Evolutionary conservation across 2,329 filamentous ascomycete species (phyloP), one percentile per base, ranked within the genome.

Genomic region (Penicillium rolfsii): DNA sequence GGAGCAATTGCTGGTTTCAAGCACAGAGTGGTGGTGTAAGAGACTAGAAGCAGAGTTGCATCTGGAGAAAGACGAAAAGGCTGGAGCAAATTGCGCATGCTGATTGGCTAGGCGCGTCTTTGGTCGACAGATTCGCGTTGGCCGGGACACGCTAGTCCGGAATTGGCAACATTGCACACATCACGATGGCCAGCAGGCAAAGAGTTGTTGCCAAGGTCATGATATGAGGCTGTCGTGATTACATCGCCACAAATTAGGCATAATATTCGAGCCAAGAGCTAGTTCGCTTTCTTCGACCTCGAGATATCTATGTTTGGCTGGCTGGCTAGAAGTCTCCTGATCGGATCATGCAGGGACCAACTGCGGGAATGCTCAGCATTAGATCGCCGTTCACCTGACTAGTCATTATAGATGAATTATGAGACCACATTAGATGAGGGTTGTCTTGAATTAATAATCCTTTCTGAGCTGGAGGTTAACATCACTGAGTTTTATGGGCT

Each of bases 61-160:
- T 52, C 30, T 59, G 50, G 16, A 59, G 49, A 11, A 11, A 60
- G 57, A 38, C 52, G 59, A 56, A 53, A 66, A 61, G 67, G 61
- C 59, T 67, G 59, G 58, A 58, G 33, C 38, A 43, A 45, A 45
- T 22, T 12, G 26, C 43, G 57, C 52, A 63, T 62, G 61, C 59
- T 57, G 46, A 67, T 64, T 67, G 63, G 57, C 59, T 45, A 22
- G 49, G 58, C 65, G 64, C 64, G 67, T 66, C 40, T 35, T 19
- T 36, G 50, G 61, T 64, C 48, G 45, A 49, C 61, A 43, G 60
- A 57, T 52, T 64, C 66, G 67, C 65, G 66, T 70, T 67, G 61
- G 57, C 61, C 55, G 41, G 57, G 57, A 58, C 66, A 69, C 68
- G 68, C 73, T 73, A 74, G 65, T 58, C 71, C 66, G 1, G 36